A percentile compares a stretch with the other conserved stretches of the same genome.
phyloP scores from a whole-genome alignment of 1,139 yeast species.

The Yamadazyma oceani region DNA sequence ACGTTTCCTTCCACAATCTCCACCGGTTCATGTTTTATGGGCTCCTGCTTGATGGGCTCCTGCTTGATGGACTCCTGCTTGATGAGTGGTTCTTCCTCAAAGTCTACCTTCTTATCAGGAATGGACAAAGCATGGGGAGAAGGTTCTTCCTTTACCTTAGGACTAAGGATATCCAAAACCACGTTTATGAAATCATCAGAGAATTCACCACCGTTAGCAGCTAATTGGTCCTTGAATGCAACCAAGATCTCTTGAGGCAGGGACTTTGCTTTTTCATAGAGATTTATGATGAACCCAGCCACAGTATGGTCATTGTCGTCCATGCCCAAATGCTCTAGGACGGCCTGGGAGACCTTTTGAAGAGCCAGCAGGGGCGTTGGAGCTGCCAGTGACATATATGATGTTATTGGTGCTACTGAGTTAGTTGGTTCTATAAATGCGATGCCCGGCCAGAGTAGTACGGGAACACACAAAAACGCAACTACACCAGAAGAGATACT shows the following conservation, averaged over 20 bases:
- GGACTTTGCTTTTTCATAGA: constrained; percentile 38
- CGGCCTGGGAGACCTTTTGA: constrained; percentile 3
- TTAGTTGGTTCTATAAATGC: too few species aligned
- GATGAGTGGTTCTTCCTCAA: constrained; percentile 9
- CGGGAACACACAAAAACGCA: too few species aligned
- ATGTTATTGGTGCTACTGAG: too few species aligned
- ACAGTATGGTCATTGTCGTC: constrained; percentile 46
- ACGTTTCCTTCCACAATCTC: constrained; percentile 23
- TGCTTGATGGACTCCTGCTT: constrained; percentile 13
- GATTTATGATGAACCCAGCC: constrained; percentile 55
- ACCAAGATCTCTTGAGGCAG: constrained; percentile 11
- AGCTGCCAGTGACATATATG: too few species aligned
- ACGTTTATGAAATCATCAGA: constrained; percentile 43
- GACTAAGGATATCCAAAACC: constrained; percentile 21
- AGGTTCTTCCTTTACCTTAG: neutral
- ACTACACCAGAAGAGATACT: too few species aligned
- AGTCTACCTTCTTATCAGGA: constrained; percentile 17
- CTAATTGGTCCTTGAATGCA: constrained; percentile 23
- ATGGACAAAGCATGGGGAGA: constrained; percentile 16
- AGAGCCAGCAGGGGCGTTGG: too few species aligned
- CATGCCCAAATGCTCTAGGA: constrained; percentile 10
- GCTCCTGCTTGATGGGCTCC: constrained; percentile 9
- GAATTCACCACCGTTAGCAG: constrained; percentile 62
- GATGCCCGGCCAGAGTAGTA: too few species aligned
- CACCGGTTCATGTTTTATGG: constrained; percentile 11